phyloP scores from a whole-genome alignment of 2,329 filamentous ascomycete species.

The Cercospora nicotianae region DNA sequence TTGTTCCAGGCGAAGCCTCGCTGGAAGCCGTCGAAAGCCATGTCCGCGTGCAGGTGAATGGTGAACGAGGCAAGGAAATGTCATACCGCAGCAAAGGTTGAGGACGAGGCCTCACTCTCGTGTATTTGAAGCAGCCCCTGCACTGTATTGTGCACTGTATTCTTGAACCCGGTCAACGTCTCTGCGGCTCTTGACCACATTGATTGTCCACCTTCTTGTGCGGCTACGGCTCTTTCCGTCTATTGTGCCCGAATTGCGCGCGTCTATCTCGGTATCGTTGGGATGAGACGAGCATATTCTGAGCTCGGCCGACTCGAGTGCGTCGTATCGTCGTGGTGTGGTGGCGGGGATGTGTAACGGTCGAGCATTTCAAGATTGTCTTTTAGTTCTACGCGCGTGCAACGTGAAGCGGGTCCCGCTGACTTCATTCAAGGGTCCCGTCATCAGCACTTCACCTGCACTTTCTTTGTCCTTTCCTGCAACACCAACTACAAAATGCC shows the following conservation, averaged over 20 bases:
- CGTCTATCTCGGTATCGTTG: neutral
- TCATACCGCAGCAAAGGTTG: constrained; percentile 6
- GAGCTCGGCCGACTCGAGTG: neutral
- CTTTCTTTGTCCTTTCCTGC: neutral
- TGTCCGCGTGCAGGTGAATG: neutral
- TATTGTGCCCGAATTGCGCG: constrained; percentile 1
- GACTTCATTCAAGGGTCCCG: constrained; percentile 5
- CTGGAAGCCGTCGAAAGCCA: constrained; percentile 3
- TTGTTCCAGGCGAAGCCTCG: constrained; percentile 10
- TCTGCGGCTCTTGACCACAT: neutral
- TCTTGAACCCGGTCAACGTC: neutral
- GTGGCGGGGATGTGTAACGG: neutral
- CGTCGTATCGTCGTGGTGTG: neutral
- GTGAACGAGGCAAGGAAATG: constrained; percentile 2
- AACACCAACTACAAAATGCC: neutral
- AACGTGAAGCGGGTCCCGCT: constrained; percentile 6
- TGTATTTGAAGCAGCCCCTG: neutral
- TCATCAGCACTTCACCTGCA: neutral
- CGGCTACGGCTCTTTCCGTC: neutral
- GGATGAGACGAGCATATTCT: neutral
- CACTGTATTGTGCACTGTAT: neutral
- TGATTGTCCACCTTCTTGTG: neutral
- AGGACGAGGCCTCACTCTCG: neutral
- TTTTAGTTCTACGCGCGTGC: neutral
- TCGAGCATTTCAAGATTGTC: constrained; percentile 1